Conservation (phyloP, 306 rosid genomes). For the Alnus rubra region DNA sequence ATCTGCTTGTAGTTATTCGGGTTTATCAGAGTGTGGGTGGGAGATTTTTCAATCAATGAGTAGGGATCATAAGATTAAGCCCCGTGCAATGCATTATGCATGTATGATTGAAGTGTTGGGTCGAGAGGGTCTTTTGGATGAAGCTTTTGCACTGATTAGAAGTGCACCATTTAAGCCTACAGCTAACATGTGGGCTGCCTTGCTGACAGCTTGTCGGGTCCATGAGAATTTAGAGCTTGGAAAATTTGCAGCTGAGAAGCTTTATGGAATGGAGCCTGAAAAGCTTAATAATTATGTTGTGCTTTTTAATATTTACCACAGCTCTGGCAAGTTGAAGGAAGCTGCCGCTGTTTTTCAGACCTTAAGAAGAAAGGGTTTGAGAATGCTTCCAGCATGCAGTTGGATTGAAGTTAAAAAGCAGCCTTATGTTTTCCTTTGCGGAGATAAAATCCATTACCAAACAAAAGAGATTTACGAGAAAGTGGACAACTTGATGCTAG, state of each 20-base stretch:
- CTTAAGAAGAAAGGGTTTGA: slow-evolving; percentile 71
- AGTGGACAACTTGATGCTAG: slow-evolving; percentile 62
- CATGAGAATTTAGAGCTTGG: slow-evolving; percentile 75
- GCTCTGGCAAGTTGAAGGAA: slow-evolving; percentile 65
- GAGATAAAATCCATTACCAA: slow-evolving; percentile 58
- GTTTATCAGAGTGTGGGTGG: slow-evolving; percentile 76
- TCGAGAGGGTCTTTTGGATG: slow-evolving; percentile 69
- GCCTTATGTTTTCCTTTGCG: slow-evolving; percentile 51
- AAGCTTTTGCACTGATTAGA: slow-evolving; percentile 64
- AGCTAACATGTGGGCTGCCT: slow-evolving; percentile 86
- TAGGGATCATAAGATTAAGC: slow-evolving; percentile 65
- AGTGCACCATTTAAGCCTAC: slow-evolving; percentile 73
- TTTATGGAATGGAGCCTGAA: slow-evolving; percentile 78
- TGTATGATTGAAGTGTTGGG: slow-evolving; percentile 91
- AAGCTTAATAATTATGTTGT: slow-evolving; percentile 73
- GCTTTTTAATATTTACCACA: slow-evolving; percentile 66
- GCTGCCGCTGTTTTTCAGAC: slow-evolving; percentile 81
- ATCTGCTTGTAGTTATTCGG: slow-evolving; percentile 84
- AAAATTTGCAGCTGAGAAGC: slow-evolving; percentile 70
- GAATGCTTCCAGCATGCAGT: slow-evolving; percentile 69
- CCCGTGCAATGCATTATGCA: slow-evolving; percentile 96
- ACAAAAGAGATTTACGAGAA: slow-evolving; percentile 50
- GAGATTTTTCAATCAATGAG: slow-evolving; percentile 70
- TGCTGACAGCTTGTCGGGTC: slow-evolving; percentile 83
- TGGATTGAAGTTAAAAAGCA: slow-evolving; percentile 76